Base-by-base conservation (phyloP, 75 land plant species). In the Pseudotsuga menziesii region DNA sequence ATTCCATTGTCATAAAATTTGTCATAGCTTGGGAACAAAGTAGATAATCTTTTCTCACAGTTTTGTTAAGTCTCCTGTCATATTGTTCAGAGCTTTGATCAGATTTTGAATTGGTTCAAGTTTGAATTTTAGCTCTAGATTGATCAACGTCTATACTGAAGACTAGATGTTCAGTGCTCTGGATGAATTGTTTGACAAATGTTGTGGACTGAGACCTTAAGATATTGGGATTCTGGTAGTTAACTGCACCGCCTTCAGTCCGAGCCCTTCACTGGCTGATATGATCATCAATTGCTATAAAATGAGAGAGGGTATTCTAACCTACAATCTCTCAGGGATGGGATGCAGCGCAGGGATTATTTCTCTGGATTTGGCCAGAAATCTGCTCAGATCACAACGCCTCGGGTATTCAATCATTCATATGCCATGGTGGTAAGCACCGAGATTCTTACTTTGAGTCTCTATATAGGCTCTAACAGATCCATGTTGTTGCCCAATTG, bases 211-310 rank as follows among this genome's bases (percentile, higher is more conserved):
- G 63, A 91, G 90, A 5, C 91, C 98, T 2, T 88, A 91, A 83
- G 97, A 95, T 78, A 87, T 95, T 3, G 96, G 94, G 25, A 70
- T 95, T 29, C 91, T 95, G 13, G 98, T 95, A 22, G 97, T 95
- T 75, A 95, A 95, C 83, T 95, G 96, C 91, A 83, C 89, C 87
- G 79, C 86, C 41, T 95, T 95, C 83, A 93, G 89, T 82, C 98
- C 98, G 1, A 93, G 96, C 0, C 98, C 96, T 16, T 95, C 98
- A 5, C 93, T 95, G 59, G 86, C 95, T 3, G 93, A 96, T 52
- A 92, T 95, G 98, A 87, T 95, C 79, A 81, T 95, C 54, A 95
- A 95, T 78, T 88, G 89, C 78, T 95, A 95, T 81, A 90, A 93
- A 80, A 93, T 95, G 98, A 74, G 98, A 14, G 96, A 96, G 4